Evolutionary conservation across 2,329 filamentous ascomycete species (phyloP).

Genomic region (Macroventuria anomochaeta): DNA sequence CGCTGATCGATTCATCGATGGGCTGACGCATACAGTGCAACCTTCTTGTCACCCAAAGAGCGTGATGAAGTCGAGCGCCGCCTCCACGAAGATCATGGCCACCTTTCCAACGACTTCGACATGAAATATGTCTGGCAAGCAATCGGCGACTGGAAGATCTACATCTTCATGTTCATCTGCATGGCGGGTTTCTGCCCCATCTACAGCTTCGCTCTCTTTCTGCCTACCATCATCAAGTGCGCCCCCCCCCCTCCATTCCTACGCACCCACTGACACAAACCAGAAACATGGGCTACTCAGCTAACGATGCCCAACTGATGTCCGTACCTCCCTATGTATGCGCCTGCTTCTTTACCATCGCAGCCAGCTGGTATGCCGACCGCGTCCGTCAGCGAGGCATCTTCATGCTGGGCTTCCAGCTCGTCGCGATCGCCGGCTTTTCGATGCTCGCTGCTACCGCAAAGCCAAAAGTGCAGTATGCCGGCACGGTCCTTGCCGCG

Average conservation of each 20-base stretch:
- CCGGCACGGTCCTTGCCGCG: conserved; percentile 44
- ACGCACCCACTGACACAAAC: conserved; percentile 61
- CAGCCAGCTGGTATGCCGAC: conserved; percentile 40
- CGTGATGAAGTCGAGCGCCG: conserved; percentile 66
- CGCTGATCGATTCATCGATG: background rate
- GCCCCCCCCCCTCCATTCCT: conserved; percentile 52
- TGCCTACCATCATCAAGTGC: conserved; percentile 62
- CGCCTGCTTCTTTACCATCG: conserved; percentile 46
- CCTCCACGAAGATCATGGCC: conserved; percentile 64
- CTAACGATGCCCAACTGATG: conserved; percentile 47
- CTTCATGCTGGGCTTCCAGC: conserved; percentile 42
- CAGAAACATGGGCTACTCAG: conserved; percentile 63
- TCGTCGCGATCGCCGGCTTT: conserved; percentile 62
- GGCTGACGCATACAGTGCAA: conserved; percentile 57
- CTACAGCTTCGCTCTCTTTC: conserved; percentile 55
- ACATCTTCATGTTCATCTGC: conserved; percentile 51
- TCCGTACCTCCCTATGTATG: conserved; percentile 66
- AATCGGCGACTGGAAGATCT: conserved; percentile 52
- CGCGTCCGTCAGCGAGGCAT: conserved; percentile 36
- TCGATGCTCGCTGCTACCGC: conserved; percentile 38
- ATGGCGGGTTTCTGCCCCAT: conserved; percentile 52
- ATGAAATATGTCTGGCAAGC: conserved; percentile 49
- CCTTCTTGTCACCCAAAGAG: conserved; percentile 62
- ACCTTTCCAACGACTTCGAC: conserved; percentile 48
- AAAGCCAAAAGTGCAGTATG: conserved; percentile 41